Conservation (phyloP, 2,329 filamentous ascomycete species). For the Hymenoscyphus infarciens region DNA sequence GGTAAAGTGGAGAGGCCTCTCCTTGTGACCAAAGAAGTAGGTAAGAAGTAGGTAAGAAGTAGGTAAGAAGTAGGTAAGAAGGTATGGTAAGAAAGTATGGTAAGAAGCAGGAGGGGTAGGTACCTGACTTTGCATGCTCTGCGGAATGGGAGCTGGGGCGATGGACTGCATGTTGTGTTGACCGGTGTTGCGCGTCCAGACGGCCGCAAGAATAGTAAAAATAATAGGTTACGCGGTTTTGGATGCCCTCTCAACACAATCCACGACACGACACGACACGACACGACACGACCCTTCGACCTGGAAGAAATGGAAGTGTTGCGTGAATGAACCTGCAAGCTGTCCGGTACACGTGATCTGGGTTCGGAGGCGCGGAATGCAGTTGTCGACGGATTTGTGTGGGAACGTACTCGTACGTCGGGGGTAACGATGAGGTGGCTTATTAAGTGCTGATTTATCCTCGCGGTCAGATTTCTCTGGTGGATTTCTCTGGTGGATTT, state of each 20-base stretch:
- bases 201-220: too few species aligned
- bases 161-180: conserved; percentile 33
- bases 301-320: not conserved
- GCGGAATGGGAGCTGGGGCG: conserved; percentile 32
- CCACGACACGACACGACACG: not conserved
- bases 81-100: too few species aligned
- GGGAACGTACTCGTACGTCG: too few species aligned
- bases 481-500: too few species aligned
- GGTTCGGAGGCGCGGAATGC: not conserved
- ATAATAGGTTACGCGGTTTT: not conserved
- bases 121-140: conserved; percentile 32
- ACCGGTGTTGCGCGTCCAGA: not conserved
- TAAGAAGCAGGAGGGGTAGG: conserved; percentile 13
- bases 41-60: conserved; percentile 7
- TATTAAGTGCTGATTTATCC: not conserved
- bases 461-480: too few species aligned
- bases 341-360: not conserved
- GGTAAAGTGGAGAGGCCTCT: not conserved
- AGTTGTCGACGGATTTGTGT: not conserved
- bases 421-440: too few species aligned
- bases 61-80: conserved; percentile 7
- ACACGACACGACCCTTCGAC: not conserved
- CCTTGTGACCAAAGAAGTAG: not conserved
- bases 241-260: not conserved
- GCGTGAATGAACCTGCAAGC: not conserved